Evolutionary conservation across 768 basidiomycete species (phyloP).

Genomic region (Mycena indigotica): DNA sequence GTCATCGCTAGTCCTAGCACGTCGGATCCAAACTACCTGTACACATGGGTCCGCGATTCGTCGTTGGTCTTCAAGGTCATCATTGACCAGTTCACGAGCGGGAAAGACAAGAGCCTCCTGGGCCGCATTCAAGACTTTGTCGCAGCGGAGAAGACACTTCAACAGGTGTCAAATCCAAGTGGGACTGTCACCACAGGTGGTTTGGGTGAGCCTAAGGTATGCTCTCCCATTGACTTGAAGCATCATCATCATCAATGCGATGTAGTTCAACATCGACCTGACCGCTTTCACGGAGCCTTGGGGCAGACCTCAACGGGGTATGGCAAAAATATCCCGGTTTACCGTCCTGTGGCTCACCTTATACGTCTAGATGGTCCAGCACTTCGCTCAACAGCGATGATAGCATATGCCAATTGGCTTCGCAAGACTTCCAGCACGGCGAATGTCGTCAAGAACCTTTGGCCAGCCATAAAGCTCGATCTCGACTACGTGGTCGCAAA

Average conservation of each 20-base stretch:
- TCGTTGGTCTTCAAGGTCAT: conserved; percentile 60
- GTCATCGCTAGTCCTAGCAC: conserved; percentile 54
- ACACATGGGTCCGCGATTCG: conserved; percentile 71
- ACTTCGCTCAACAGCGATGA: conserved; percentile 65
- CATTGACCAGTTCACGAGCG: conserved; percentile 46
- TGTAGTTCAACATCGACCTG: conserved; percentile 64
- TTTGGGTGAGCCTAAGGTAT: conserved; percentile 60
- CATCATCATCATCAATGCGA: background rate
- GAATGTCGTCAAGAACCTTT: conserved; percentile 33
- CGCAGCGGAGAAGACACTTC: conserved; percentile 50
- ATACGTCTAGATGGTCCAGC: conserved; percentile 66
- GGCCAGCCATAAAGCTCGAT: conserved; percentile 43
- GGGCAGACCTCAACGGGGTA: conserved; percentile 65
- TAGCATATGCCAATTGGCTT: conserved; percentile 68
- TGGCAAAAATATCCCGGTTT: conserved; percentile 1
- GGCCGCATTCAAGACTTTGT: conserved; percentile 58
- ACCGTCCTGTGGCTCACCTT: background rate
- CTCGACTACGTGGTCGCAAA: conserved; percentile 53
- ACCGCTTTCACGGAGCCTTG: conserved; percentile 58
- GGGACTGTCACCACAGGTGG: conserved; percentile 63
- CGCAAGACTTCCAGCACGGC: conserved; percentile 47
- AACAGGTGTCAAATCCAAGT: conserved; percentile 68
- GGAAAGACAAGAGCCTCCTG: conserved; percentile 51
- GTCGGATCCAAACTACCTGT: conserved; percentile 57
- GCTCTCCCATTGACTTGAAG: background rate